Base-by-base conservation (phyloP, 2,329 filamentous ascomycete species). In the Fusarium staphyleae region DNA sequence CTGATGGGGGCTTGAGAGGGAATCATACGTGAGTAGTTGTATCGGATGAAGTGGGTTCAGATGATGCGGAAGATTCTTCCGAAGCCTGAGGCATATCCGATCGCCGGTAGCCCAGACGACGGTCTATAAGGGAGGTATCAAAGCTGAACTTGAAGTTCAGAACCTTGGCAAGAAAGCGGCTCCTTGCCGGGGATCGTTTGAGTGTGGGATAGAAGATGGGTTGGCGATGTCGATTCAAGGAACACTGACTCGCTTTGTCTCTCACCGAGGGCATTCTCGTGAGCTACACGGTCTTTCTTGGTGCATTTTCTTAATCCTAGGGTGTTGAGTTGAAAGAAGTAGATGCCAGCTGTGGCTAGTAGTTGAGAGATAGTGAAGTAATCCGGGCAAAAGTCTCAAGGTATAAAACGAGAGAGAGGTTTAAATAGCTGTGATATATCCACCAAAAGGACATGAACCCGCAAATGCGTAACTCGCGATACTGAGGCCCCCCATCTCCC, bases 261-360 rank as follows among this genome's bases (percentile, higher is more conserved):
- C 49, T 60, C 59, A 66, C 65, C 39, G 65, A 66, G 58, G 65
- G 65, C 65, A 67, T 67, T 60, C 64, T 67, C 45, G 52, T 59
- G 51, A 52, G 46, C 51, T 48, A 43, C 33, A 39, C 24, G 33
- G 40, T 41, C 36, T 34, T 42, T 50, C 33, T 42, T 55, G 40
- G 52, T 42, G 46, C 63, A 66, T 65, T 16, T 54, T n/a, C n/a
- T 58, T 60, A 26, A 28, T 33, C 35, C 16, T 33, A 29, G 15
- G 30, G 29, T 14, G 32, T 30, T 36, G 33, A 13, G 33, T 12
- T 11, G 22, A 26, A n/a, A 16, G 19, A 12, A 3, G 9, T 4
- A 3, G 22, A 24, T 24, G 7, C 22, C 22, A 24, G 22, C 19
- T 22, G 7, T 24, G 22, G 7, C 4, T 10, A 13, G n/a, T 14